A percentile compares a stretch with the other conserved stretches of the same genome.
Evolutionary conservation across 495 filamentous ascomycete species (phyloP).

Genomic region (Ramalina peruviana): DNA sequence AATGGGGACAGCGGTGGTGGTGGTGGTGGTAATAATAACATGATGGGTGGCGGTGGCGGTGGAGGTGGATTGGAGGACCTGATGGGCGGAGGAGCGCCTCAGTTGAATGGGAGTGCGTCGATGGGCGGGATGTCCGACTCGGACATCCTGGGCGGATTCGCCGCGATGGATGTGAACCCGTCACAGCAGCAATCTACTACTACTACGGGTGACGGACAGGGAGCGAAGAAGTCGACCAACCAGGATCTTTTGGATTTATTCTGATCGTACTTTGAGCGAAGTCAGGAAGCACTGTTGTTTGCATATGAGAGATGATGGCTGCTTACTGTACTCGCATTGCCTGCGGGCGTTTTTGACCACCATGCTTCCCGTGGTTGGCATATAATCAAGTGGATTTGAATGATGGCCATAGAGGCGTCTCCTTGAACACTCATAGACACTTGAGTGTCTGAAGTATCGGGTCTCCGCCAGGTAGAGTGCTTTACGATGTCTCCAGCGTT

Average conservation of each 20-base stretch:
- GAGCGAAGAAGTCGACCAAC: slow-evolving; percentile 53
- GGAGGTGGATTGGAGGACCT: background rate
- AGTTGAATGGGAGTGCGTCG: slow-evolving; percentile 17
- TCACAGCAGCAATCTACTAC: slow-evolving; percentile 21
- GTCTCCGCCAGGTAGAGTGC: too few species aligned
- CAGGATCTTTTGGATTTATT: slow-evolving; percentile 88
- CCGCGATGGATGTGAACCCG: slow-evolving; percentile 58
- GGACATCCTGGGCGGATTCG: slow-evolving; percentile 76
- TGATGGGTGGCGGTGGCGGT: slow-evolving; percentile 4
- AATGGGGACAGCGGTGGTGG: slow-evolving; percentile 27
- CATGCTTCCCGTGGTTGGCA: too few species aligned
- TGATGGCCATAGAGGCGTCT: too few species aligned
- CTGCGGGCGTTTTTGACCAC: too few species aligned
- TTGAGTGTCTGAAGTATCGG: too few species aligned
- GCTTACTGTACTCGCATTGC: too few species aligned
- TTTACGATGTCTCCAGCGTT: too few species aligned
- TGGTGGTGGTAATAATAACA: background rate
- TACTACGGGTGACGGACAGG: background rate
- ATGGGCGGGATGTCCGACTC: slow-evolving; percentile 22
- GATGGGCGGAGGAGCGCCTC: slow-evolving; percentile 2
- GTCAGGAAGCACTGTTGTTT: too few species aligned
- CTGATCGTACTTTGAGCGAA: slow-evolving; percentile 25
- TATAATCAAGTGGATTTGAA: background rate
- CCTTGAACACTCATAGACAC: too few species aligned
- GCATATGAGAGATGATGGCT: too few species aligned